Evolutionary conservation across 176 grass and related monocot genomes (phyloP), one percentile per base, ranked within the genome.

Genomic region (Metroxylon sagu): DNA sequence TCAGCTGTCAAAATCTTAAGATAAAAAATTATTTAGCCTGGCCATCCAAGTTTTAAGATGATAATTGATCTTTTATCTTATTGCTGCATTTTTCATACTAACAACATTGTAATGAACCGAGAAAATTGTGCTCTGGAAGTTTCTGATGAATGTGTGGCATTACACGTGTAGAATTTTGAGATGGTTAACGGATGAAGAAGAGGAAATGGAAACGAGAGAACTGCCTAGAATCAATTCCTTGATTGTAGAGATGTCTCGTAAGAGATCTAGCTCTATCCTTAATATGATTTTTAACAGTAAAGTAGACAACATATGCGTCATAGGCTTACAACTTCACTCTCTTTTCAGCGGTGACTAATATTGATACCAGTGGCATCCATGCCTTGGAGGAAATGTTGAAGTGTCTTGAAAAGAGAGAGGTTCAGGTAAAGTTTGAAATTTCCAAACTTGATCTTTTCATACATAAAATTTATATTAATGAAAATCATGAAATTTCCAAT

Each of bases 301-400:
- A 39, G n/a, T 29, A 29, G 56, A 17, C 5, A 27, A 29, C 26
- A 54, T 14, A 16, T 25, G 5, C 5, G 1, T 29, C 1, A 16
- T 16, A n/a, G 4, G 17, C 25, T 21, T 27, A 27, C 12, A 14
- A 57, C 25, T 57, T 26, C 55, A 27, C 23, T 59, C 56, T 39
- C 35, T 39, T 16, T 30, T 29, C 56, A 59, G 56, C 56, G 3
- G 26, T 59, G 3, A 59, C 27, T 28, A 16, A 59, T 25, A 30
- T 59, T 17, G 56, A 59, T 25, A 59, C 26, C 14, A 28, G 56
- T 27, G 56, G 56, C 15, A 59, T 59, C 26, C 56, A 59, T 27
- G 26, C 56, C 25, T 25, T 28, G 0, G 26, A 29, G 29, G 56
- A 59, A 16, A 14, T 59, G 25, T 28, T 16, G 14, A 59, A 59